phyloP scores from a whole-genome alignment of 805 yeast genomes.

The Lipomyces sp. region DNA sequence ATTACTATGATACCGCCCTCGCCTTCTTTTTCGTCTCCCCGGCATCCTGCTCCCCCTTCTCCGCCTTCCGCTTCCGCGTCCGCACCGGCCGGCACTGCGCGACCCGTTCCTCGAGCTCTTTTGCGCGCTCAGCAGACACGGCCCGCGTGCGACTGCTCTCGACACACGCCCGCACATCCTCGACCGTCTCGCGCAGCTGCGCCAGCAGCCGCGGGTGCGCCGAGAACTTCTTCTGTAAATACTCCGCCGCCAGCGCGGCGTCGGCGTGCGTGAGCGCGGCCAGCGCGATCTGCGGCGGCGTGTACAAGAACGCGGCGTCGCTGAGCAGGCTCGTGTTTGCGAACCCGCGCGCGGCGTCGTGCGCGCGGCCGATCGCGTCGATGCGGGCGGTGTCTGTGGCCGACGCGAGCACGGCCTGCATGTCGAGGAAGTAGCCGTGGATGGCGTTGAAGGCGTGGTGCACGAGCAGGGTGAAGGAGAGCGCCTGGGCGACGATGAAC shows the following conservation, averaged over 20 bases:
- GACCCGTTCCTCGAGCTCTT: too few relatives aligned
- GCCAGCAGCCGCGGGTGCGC: conserved; percentile 30
- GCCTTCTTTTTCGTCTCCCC: too few relatives aligned
- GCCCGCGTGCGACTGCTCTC: too few relatives aligned
- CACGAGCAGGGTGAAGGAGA: conserved; percentile 74
- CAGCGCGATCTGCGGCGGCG: conserved; percentile 95
- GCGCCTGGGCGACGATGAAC: conserved; percentile 66
- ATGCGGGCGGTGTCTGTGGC: conserved; percentile 11
- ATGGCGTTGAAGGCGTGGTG: conserved; percentile 88
- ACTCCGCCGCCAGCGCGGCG: conserved; percentile 59
- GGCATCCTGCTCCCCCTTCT: too few relatives aligned
- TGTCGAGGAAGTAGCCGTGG: conserved; percentile 92
- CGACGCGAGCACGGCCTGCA: conserved; percentile 57
- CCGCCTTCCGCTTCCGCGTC: too few relatives aligned
- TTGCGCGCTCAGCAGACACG: too few relatives aligned
- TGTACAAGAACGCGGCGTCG: conserved; percentile 70
- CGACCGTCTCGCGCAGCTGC: conserved; percentile 12
- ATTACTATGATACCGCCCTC: too few relatives aligned
- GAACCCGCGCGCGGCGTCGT: conserved; percentile 65
- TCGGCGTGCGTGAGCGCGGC: conserved; percentile 74
- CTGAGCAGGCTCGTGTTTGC: conserved; percentile 68
- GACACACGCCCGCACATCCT: too few relatives aligned
- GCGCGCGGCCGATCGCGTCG: conserved; percentile 45
- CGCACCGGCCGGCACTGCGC: too few relatives aligned
- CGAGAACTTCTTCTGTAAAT: conserved; percentile 62